Conservation (phyloP, 371 early-diverging fungal genomes). For the Blyttiomyces sp. region DNA sequence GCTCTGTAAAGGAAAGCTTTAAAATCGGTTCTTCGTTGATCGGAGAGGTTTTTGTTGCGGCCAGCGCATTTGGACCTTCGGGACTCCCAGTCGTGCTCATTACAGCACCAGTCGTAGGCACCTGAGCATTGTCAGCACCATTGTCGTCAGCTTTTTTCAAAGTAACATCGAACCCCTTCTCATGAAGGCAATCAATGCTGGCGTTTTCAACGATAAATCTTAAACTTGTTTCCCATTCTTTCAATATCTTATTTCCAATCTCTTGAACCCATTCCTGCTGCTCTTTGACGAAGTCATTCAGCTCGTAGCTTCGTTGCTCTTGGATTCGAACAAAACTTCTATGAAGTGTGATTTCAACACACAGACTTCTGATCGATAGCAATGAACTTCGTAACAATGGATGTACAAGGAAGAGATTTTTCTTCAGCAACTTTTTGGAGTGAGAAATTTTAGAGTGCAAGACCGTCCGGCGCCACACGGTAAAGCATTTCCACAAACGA, state of each 20-base stretch:
- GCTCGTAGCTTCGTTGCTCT: constrained; percentile 29
- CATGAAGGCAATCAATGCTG: constrained; percentile 37
- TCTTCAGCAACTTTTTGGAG: constrained; percentile 31
- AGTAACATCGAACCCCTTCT: constrained; percentile 45
- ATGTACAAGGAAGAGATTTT: constrained; percentile 47
- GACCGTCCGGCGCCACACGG: constrained; percentile 46
- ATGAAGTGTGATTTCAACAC: constrained; percentile 26
- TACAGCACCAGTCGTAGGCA: not conserved
- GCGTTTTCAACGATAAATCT: constrained; percentile 40
- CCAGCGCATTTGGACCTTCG: not conserved
- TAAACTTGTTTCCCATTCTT: constrained; percentile 32
- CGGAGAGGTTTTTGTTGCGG: not conserved
- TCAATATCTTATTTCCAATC: constrained; percentile 17
- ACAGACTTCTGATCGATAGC: constrained; percentile 26
- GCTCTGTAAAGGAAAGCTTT: constrained; percentile 54
- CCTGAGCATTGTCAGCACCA: constrained; percentile 4
- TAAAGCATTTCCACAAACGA: constrained; percentile 52
- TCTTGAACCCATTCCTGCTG: constrained; percentile 42
- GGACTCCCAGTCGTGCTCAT: constrained; percentile 2
- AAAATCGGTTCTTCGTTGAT: too few relatives aligned
- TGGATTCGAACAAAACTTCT: constrained; percentile 31
- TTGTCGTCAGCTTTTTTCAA: constrained; percentile 18
- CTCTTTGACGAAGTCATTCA: constrained; percentile 40
- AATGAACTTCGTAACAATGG: constrained; percentile 37
- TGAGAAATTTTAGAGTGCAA: constrained; percentile 43